Conservation (phyloP, 23 red algal species). For the Gracilariopsis chorda region DNA sequence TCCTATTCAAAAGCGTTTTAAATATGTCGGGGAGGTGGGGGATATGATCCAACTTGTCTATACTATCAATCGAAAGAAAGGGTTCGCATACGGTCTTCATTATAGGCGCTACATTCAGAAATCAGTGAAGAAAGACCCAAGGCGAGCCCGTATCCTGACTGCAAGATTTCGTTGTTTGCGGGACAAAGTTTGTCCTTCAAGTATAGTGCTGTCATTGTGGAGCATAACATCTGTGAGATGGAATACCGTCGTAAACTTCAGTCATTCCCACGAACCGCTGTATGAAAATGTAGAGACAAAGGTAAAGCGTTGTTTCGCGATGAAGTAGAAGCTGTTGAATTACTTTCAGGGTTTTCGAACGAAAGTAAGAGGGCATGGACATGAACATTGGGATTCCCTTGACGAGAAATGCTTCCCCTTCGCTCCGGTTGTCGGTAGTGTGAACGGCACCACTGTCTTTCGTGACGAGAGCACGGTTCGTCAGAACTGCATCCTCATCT, state of each 20-base stretch:
- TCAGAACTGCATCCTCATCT: background rate
- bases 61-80: background rate
- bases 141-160: background rate
- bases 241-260: too few species aligned
- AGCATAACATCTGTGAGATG: background rate
- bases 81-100: background rate
- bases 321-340: background rate
- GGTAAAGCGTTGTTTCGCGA: background rate
- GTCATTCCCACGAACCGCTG: background rate
- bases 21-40: too few species aligned
- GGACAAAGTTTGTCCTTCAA: background rate
- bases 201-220: background rate
- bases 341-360: background rate
- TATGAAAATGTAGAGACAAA: background rate
- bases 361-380: background rate
- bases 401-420: background rate
- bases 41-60: background rate
- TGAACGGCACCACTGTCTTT: background rate
- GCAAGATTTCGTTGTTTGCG: background rate
- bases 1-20: too few species aligned
- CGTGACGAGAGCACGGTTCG: background rate
- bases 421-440: background rate
- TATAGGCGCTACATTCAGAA: background rate
- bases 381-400: background rate
- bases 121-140: background rate